Base-by-base conservation (phyloP, 805 yeast species). In the Candida dajiaensis region DNA sequence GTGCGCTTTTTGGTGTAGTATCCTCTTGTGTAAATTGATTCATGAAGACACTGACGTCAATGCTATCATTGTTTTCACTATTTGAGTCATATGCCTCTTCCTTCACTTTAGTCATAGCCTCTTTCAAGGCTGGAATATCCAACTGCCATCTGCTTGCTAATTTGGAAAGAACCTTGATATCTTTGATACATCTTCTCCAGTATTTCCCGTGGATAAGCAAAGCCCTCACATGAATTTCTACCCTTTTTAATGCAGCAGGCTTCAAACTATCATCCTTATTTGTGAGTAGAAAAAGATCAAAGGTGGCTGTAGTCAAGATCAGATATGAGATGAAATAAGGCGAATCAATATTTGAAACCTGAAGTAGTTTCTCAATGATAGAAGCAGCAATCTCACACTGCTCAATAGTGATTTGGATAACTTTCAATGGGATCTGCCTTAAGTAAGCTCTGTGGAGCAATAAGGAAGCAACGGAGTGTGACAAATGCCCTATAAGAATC, bases 281-380 rank as follows among this genome's bases (percentile, higher is more conserved):
- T 8, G 67, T 56, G 9, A 63, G 44, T 5, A 64, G 38, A 31
- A 66, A 66, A 21, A 66, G 40, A 26, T 66, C 69, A 57, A 63
- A 62, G 39, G 64, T 56, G 2, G 68, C 63, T 48, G 62, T 57
- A 18, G 65, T 65, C 31, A 66, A 49, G 10, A 65, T 51, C 41
- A 65, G 44, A 37, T 66, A 66, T 12, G 67, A 64, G 2, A 59
- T 56, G 46, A 65, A 66, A 41, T 66, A 62, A 1, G 70, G 69
- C 1, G 62, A 51, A 9, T 45, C 47, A 20, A 19, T 7, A 38
- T 13, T 15, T 3, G 33, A 21, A 20, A 22, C 23, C 10, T 33
- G 53, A 50, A 40, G 48, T 44, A 19, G 50, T 21, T n/a, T 49
- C 19, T 52, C 46, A 10, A 61, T 50, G 1, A 65, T 44, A 19